Evolutionary conservation across 2,329 filamentous ascomycete species (phyloP).

Genomic region (Colletotrichum gigasporum): DNA sequence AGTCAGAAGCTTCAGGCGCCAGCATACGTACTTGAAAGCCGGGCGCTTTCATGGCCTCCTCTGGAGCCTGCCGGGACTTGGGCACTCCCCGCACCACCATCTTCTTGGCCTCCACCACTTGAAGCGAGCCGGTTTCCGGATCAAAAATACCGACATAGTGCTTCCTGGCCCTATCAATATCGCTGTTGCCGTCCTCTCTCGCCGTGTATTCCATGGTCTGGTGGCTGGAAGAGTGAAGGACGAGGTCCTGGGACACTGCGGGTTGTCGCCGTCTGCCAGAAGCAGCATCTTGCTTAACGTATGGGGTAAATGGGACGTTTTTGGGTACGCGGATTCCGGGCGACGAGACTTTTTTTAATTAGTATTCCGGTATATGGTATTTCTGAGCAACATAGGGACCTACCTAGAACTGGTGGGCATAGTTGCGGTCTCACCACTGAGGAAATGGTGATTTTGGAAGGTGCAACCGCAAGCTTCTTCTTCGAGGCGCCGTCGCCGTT

Average conservation of each 20-base stretch:
- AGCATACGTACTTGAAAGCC: slow-evolving; percentile 31
- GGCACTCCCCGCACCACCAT: slow-evolving; percentile 69
- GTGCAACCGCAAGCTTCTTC: slow-evolving; percentile 56
- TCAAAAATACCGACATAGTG: slow-evolving; percentile 75
- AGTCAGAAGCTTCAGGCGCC: no score
- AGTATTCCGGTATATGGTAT: no score
- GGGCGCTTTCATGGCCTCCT: slow-evolving; percentile 52
- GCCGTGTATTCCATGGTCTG: slow-evolving; percentile 68
- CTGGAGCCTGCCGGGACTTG: slow-evolving; percentile 61
- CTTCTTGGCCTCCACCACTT: slow-evolving; percentile 71
- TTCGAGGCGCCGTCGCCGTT: slow-evolving; percentile 52
- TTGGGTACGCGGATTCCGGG: slow-evolving; percentile 48
- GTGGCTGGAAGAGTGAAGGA: slow-evolving; percentile 67
- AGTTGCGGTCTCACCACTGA: slow-evolving; percentile 55
- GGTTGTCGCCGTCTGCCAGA: slow-evolving; percentile 50
- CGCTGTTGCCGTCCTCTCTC: slow-evolving; percentile 54
- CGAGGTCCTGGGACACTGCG: slow-evolving; percentile 54
- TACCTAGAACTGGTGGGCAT: slow-evolving; percentile 66
- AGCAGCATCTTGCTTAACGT: slow-evolving; percentile 50
- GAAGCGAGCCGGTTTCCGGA: slow-evolving; percentile 64
- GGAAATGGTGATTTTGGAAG: slow-evolving; percentile 54
- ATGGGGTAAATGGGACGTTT: slow-evolving; percentile 57
- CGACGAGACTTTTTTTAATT: slow-evolving; percentile 40
- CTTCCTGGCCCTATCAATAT: slow-evolving; percentile 54
- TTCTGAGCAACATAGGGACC: no score